Conservation (phyloP, 768 basidiomycete species). For the Lentinula detonsa region DNA sequence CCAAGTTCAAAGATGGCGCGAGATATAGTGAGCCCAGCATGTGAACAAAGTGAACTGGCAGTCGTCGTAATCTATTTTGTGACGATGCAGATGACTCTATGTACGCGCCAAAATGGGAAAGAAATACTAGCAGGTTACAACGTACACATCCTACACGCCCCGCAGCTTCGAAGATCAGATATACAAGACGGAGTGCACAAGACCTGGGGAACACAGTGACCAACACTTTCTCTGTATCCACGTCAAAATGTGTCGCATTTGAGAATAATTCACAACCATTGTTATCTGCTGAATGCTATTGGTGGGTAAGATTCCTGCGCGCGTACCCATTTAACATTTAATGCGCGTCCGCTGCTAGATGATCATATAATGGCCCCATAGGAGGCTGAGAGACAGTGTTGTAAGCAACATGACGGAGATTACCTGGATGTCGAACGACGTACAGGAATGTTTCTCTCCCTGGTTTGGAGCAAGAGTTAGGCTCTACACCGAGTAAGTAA, state of each 20-base stretch:
- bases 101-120: too few relatives aligned
- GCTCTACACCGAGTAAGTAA: not conserved
- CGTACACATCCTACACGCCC: not conserved
- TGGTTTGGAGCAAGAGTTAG: slow-evolving; percentile 13
- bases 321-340: not conserved
- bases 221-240: not conserved
- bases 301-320: not conserved
- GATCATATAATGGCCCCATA: slow-evolving; percentile 62
- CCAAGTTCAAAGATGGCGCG: too few relatives aligned
- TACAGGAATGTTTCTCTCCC: slow-evolving; percentile 84
- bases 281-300: not conserved
- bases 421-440: slow-evolving; percentile 17
- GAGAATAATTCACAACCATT: not conserved
- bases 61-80: too few relatives aligned
- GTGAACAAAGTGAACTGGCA: too few relatives aligned
- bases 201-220: not conserved
- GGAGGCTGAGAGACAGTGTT: slow-evolving; percentile 37
- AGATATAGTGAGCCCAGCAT: too few relatives aligned
- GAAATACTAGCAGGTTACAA: not conserved
- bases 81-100: too few relatives aligned
- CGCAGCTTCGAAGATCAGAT: not conserved
- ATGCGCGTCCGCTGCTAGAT: slow-evolving; percentile 20
- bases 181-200: not conserved
- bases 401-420: not conserved
- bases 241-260: not conserved